These are phyloP conservation scores for Suillus ampliporus DNA, from an alignment of 768 basidiomycete species.

Conservation along the genomic window DNA sequence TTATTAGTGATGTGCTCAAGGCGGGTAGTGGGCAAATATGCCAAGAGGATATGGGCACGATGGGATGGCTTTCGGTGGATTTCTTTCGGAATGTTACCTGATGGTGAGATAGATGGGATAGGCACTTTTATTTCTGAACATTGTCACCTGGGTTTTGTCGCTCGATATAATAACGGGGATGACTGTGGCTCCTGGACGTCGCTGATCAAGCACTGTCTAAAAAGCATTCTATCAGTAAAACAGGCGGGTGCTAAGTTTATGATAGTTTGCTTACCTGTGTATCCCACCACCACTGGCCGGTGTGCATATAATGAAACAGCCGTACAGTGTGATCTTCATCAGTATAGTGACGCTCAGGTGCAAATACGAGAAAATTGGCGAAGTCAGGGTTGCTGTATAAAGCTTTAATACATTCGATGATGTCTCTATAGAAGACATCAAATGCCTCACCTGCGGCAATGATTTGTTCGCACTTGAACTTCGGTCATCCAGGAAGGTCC, in stretches of 20 bases:
- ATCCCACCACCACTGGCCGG: too few species aligned
- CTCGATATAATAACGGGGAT: slow-evolving; percentile 28
- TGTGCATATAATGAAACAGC: too few species aligned
- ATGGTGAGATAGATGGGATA: slow-evolving; percentile 29
- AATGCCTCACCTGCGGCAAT: slow-evolving; percentile 34
- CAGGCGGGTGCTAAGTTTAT: slow-evolving; percentile 51
- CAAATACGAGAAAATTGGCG: slow-evolving; percentile 33
- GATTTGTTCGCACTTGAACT: not conserved
- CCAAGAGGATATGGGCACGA: slow-evolving; percentile 16
- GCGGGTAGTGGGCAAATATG: slow-evolving; percentile 16
- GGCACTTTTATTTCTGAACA: slow-evolving; percentile 25
- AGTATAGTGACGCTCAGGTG: slow-evolving; percentile 44
- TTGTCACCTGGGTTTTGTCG: slow-evolving; percentile 18
- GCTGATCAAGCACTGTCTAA: slow-evolving; percentile 23
- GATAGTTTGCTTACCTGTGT: too few species aligned
- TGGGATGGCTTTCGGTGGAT: slow-evolving; percentile 8
- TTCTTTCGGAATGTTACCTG: slow-evolving; percentile 48
- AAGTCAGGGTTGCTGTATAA: slow-evolving; percentile 43
- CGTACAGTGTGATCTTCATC: slow-evolving; percentile 32
- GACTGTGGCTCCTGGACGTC: slow-evolving; percentile 11
- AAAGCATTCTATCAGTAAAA: slow-evolving; percentile 52
- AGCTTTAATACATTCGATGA: slow-evolving; percentile 41
- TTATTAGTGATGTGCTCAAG: slow-evolving; percentile 15
- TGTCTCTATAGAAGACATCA: slow-evolving; percentile 42
- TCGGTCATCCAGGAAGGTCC: slow-evolving; percentile 15